A percentile compares a stretch with the other conserved stretches of the same genome.
phyloP scores from a whole-genome alignment of 192 early-diverging fungal species.

The Kickxella alabastrina region DNA sequence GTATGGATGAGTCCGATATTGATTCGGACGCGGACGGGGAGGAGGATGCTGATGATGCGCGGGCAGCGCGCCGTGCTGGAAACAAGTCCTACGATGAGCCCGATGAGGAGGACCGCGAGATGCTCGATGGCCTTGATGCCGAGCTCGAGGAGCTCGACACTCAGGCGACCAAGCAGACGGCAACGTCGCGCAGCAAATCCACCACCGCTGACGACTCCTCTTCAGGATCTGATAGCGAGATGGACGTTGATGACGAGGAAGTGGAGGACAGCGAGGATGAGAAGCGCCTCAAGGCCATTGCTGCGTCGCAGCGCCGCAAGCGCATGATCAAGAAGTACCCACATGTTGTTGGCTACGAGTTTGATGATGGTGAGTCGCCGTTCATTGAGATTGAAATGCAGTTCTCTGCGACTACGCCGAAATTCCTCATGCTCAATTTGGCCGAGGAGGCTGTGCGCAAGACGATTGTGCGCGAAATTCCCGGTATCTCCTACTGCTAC shows the following conservation, averaged over 20 bases:
- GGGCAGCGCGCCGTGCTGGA: conserved; percentile 60
- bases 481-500: conserved; percentile 75
- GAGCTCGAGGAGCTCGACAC: conserved; percentile 45
- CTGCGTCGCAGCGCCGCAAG: conserved; percentile 24
- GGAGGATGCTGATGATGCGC: conserved; percentile 69
- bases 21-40: conserved; percentile 55
- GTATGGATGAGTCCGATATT: conserved; percentile 35
- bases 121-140: conserved; percentile 44
- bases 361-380: conserved; percentile 30
- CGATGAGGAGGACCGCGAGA: conserved; percentile 80
- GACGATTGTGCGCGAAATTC: conserved; percentile 82
- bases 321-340: conserved; percentile 55
- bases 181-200: background rate
- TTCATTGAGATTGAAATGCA: conserved; percentile 62
- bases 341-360: conserved; percentile 62
- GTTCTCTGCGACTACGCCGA: conserved; percentile 85
- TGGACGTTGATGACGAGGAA: conserved; percentile 15
- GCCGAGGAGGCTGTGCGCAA: conserved; percentile 71
- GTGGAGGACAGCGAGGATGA: conserved; percentile 39
- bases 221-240: conserved; percentile 6
- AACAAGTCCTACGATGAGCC: conserved; percentile 74
- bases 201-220: conserved; percentile 6
- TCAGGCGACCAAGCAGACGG: conserved; percentile 13
- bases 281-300: conserved; percentile 29
- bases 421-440: conserved; percentile 90